These are phyloP conservation scores for Serpula lacrymans DNA, from an alignment of 768 basidiomycete species.

Conservation along the genomic window DNA sequence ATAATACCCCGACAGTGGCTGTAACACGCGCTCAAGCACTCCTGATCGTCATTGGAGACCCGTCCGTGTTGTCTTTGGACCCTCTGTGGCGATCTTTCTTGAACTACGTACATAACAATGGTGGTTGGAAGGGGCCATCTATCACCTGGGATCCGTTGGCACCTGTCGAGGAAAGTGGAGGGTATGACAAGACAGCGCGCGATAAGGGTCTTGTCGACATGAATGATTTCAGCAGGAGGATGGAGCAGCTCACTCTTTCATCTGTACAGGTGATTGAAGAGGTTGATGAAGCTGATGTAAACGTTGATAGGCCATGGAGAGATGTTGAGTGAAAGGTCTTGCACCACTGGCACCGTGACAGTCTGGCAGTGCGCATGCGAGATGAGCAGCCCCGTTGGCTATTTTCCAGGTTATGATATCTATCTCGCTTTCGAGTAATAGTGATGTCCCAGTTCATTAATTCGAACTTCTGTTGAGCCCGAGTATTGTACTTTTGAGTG, in stretches of 20 bases:
- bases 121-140: slow-evolving; percentile 42
- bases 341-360: too few species aligned
- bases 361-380: too few species aligned
- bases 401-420: too few species aligned
- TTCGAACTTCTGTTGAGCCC: too few species aligned
- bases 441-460: too few species aligned
- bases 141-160: slow-evolving; percentile 14
- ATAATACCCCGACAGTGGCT: slow-evolving; percentile 38
- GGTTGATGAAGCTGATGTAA: slow-evolving; percentile 17
- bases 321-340: slow-evolving; percentile 36
- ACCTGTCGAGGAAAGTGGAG: slow-evolving; percentile 34
- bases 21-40: slow-evolving; percentile 61
- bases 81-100: slow-evolving; percentile 61
- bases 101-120: slow-evolving; percentile 50
- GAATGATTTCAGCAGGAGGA: slow-evolving; percentile 38
- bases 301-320: slow-evolving; percentile 41
- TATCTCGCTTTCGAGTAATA: too few species aligned
- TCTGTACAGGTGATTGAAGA: slow-evolving; percentile 6
- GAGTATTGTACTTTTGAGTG: too few species aligned
- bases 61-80: slow-evolving; percentile 55
- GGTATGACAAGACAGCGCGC: slow-evolving; percentile 36
- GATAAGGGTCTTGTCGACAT: slow-evolving; percentile 34
- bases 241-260: slow-evolving; percentile 30
- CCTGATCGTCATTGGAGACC: slow-evolving; percentile 58
- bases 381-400: too few species aligned